A percentile compares a stretch with the other conserved stretches of the same genome.
Conservation (phyloP, 2,329 filamentous ascomycete species). For the Sporothrix brasiliensis region DNA sequence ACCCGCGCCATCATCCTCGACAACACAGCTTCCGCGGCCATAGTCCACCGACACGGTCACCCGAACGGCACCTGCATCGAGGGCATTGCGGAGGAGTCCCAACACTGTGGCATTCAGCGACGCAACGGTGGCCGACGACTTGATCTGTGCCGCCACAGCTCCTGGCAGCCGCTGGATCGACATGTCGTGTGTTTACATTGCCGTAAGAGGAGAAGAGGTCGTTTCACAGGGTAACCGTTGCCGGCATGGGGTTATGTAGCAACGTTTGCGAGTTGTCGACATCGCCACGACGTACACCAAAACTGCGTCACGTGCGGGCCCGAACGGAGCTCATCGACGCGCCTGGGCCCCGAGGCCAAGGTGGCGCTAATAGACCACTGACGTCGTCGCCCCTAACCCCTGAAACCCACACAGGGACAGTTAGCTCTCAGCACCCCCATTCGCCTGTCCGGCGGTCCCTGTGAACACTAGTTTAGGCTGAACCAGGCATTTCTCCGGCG, state of each 20-base stretch:
- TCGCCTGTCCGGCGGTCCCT: neutral
- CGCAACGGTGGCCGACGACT: conserved; percentile 79
- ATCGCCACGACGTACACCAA: neutral
- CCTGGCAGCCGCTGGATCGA: conserved; percentile 70
- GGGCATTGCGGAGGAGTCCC: conserved; percentile 77
- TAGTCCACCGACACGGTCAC: conserved; percentile 76
- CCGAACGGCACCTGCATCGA: conserved; percentile 75
- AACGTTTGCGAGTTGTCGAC: neutral
- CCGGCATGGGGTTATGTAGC: neutral
- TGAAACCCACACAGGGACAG: neutral
- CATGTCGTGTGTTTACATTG: conserved; percentile 47
- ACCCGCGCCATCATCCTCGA: conserved; percentile 84
- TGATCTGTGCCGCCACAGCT: conserved; percentile 75
- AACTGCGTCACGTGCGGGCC: neutral
- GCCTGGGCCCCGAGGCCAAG: neutral
- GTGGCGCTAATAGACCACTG: conserved; percentile 2
- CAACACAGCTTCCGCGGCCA: conserved; percentile 69
- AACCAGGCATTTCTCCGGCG: conserved; percentile 18
- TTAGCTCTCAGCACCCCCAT: conserved; percentile 16
- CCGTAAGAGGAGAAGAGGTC: neutral
- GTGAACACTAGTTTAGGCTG: conserved; percentile 21
- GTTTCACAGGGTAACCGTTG: neutral
- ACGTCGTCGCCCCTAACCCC: conserved; percentile 19
- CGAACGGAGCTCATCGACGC: neutral
- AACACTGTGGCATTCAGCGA: conserved; percentile 71